Percentiles rank a stretch among this genome's conserved stretches.
Evolutionary conservation across 805 yeast genomes (phyloP).

Genomic region (Saturnispora diversa): DNA sequence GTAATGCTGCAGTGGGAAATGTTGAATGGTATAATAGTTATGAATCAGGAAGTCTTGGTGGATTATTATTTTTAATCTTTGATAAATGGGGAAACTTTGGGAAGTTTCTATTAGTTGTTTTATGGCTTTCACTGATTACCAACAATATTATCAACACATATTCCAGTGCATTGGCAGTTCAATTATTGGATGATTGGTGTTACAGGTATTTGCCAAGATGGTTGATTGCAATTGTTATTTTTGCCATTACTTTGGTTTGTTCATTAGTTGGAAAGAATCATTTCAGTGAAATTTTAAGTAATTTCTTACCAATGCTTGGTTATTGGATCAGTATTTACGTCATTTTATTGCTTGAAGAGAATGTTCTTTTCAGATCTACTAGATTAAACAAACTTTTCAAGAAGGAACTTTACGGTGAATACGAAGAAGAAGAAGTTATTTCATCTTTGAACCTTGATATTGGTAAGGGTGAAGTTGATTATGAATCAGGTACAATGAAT

Average conservation of each 20-base stretch:
- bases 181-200: constrained; percentile 42
- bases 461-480: not conserved
- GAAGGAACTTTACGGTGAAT: constrained; percentile 31
- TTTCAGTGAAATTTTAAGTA: constrained; percentile 64
- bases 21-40: constrained; percentile 53
- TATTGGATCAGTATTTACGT: constrained; percentile 84
- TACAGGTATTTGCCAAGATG: constrained; percentile 68
- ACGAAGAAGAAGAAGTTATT: not conserved
- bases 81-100: constrained; percentile 70
- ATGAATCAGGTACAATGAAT: too few species aligned
- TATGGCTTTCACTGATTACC: constrained; percentile 69
- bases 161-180: constrained; percentile 74
- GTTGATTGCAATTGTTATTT: constrained; percentile 59
- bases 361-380: constrained; percentile 55
- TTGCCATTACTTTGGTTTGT: constrained; percentile 56
- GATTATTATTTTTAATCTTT: constrained; percentile 57
- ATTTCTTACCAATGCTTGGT: constrained; percentile 85
- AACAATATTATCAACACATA: constrained; percentile 77
- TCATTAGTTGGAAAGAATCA: constrained; percentile 70
- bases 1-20: constrained; percentile 53
- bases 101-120: constrained; percentile 59
- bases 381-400: constrained; percentile 33
- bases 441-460: constrained; percentile 1
- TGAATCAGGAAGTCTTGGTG: constrained; percentile 61
- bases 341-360: constrained; percentile 64